Base-by-base conservation (phyloP, 352 stramenopile species). In the Phytophthora vignae region DNA sequence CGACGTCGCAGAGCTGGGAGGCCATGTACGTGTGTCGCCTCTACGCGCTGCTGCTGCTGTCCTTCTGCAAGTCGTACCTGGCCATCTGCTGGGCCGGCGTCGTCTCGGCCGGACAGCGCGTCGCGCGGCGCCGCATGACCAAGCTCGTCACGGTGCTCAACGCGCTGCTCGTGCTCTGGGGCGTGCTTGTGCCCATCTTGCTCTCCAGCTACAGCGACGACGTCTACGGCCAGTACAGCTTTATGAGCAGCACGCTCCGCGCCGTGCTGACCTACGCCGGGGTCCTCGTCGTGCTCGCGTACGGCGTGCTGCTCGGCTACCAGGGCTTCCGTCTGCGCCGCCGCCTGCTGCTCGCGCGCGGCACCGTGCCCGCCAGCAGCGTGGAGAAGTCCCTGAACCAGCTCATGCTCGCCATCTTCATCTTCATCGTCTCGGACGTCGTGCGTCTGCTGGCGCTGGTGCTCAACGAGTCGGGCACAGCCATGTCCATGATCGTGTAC, bases 351-450 rank as follows among this genome's bases (percentile, higher is more conserved):
- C 83, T 91, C 55, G 88, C 88, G 31, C 83, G 86, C 15, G 85
- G 87, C 29, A 90, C 86, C 4, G 85, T 96, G 9, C 82, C 85
- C 3, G 76, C 85, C 29, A 77, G 63, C 17, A 92, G 84, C 56
- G 82, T 96, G 36, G 77, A 93, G 48, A 94, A 93, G 69, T 95
- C 88, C 46, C 77, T 93, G 12, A 91, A 78, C 60, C 88, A 95
- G 68, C 83, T 96, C 44, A 81, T 95, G 76, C 78, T 96, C 59
- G 92, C 90, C 1, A 85, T 96, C 62, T 82, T 67, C 66, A 85
- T 94, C 59, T 94, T 96, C 71, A 81, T 92, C 25, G 79, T 89
- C 55, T 83, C 85, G 17, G 89, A 93, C 52, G 27, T 90, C n/a
- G 71, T 91, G 74, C 90, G 90, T 52, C 76, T 96, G 42, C 22